phyloP scores from a whole-genome alignment of 768 basidiomycete genomes.

The Tephrocybe sp. region DNA sequence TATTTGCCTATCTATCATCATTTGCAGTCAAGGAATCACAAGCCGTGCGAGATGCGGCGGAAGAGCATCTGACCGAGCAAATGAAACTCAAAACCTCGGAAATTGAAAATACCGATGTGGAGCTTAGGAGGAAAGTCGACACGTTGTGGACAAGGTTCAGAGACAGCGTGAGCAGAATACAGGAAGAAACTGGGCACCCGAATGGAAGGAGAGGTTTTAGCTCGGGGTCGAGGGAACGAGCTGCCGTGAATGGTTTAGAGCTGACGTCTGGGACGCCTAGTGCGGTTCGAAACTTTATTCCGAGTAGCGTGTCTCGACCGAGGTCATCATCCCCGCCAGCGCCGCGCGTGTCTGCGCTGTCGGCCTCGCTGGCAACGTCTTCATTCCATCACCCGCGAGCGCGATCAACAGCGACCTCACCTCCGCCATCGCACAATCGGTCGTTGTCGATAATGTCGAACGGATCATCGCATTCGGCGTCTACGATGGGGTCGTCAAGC shows the following conservation, averaged over 20 bases:
- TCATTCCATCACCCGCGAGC: constrained; percentile 54
- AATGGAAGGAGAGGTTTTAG: constrained; percentile 13
- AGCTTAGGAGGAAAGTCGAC: constrained; percentile 58
- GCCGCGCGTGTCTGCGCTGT: constrained; percentile 59
- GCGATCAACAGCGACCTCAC: constrained; percentile 19
- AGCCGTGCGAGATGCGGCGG: constrained; percentile 52
- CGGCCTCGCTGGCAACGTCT: constrained; percentile 65
- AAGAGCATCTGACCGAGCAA: constrained; percentile 55
- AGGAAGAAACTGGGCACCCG: constrained; percentile 32
- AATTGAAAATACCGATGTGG: constrained; percentile 54
- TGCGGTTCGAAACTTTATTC: constrained; percentile 58
- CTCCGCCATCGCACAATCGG: constrained; percentile 10
- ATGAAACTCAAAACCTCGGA: constrained; percentile 55
- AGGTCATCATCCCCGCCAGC: constrained; percentile 35
- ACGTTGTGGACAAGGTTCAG: constrained; percentile 61
- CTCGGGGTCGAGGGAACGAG: constrained; percentile 20
- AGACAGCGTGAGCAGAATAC: constrained; percentile 43
- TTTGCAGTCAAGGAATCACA: constrained; percentile 58
- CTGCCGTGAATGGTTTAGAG: constrained; percentile 18
- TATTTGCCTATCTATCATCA: constrained; percentile 64
- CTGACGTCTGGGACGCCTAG: constrained; percentile 27
- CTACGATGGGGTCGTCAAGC: constrained; percentile 26
- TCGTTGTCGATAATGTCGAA: constrained; percentile 17
- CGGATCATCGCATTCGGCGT: constrained; percentile 26
- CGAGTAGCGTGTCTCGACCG: constrained; percentile 41